Evolutionary conservation across 1,139 yeast species (phyloP), one percentile per base, ranked within the genome.

Genomic region (Pichia kudriavzevii): DNA sequence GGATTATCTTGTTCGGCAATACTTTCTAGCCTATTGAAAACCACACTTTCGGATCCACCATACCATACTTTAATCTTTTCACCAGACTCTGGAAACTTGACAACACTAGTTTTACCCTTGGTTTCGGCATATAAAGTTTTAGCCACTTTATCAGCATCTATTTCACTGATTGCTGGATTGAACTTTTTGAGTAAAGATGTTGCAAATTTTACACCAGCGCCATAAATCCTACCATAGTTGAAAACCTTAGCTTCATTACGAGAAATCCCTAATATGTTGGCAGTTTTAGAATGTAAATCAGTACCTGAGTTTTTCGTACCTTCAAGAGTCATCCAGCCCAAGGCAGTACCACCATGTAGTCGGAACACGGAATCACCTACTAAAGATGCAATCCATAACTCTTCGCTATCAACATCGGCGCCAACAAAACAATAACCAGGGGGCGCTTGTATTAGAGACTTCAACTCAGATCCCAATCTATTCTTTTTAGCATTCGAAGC

Each of bases 271-370:
- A 93, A 61, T 47, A 93, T 88, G 18, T 69, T 69, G 0, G 98
- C 96, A 0, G 98, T 93, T 49, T 84, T 87, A 1, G 97, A 87
- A 55, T 93, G 99, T 45, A 93, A 62, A 60, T 93, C 99, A 0
- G 98, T 93, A 9, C 88, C 93, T 40, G 82, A 91, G 38, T 64
- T 66, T 58, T 93, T 93, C 16, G 91, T 79, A 13, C 99, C 99
- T 64, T 93, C 99, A 36, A 93, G 66, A 2, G 97, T 88, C 99
- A 93, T 93, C 98, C 98, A 93, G 1, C 98, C 97, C 36, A 93
- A 69, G 0, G 97, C 95, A 0, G 98, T 85, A 12, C 94, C 94
- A 3, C 98, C 99, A 56, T 93, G 99, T 26, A 83, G 64, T 33
- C 79, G 75, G 57, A 91, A 84, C 38, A 79, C 73, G 0, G 97